Conservation (phyloP, 257 asterid genomes). For the Nicotiana otophora region DNA sequence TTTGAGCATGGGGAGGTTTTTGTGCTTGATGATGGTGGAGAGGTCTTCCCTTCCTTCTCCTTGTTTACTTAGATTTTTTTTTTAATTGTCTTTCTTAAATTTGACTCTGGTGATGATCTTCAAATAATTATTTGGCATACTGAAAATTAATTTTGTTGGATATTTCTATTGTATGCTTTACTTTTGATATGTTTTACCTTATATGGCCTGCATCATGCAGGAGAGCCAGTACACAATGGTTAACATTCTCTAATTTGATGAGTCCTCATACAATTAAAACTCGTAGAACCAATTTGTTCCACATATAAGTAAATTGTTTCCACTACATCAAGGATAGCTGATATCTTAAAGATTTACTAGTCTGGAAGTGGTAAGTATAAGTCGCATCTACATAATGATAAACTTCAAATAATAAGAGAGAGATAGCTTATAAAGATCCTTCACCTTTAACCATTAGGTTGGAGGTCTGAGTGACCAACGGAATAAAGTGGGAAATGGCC, state of each 20-base stretch:
- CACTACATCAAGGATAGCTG: conserved; percentile 4
- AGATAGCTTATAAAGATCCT: background rate
- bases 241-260: conserved; percentile 2
- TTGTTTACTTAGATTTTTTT: background rate
- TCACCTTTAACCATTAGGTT: background rate
- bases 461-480: background rate
- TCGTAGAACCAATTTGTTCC: background rate
- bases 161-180: background rate
- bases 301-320: conserved; percentile 3
- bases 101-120: background rate
- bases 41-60: conserved; percentile 46
- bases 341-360: background rate
- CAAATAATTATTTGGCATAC: background rate
- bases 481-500: background rate
- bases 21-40: conserved; percentile 98
- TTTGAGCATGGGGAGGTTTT: conserved; percentile 99
- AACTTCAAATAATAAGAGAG: background rate
- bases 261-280: background rate
- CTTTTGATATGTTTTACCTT: background rate
- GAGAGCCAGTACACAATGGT: background rate
- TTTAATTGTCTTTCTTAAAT: background rate
- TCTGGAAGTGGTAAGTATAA: background rate
- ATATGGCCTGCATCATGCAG: conserved; percentile 1
- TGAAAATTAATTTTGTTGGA: background rate
- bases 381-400: background rate